Percentiles rank a stretch among this genome's conserved stretches.
Conservation (phyloP, 169 alveolate genomes). For the Babesia gibsoni region DNA sequence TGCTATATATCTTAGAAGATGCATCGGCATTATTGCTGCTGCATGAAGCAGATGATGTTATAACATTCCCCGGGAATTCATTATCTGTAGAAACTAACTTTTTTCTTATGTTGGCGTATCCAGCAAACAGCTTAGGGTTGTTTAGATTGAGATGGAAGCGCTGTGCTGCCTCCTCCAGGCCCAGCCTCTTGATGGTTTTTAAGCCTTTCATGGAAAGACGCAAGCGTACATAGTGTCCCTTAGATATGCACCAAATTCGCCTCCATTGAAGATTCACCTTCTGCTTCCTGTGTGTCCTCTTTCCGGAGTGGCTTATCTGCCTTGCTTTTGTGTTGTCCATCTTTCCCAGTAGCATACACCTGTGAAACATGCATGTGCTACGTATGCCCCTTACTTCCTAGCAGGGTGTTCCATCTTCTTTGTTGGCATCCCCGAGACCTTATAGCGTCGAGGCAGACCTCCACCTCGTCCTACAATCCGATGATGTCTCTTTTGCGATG, state of each 20-base stretch:
- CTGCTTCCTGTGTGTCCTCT: constrained; percentile 70
- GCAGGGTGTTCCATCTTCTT: constrained; percentile 72
- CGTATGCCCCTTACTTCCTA: constrained; percentile 61
- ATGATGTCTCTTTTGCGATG: constrained; percentile 71
- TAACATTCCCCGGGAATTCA: no score
- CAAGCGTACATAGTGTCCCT: constrained; percentile 70
- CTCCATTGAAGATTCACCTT: constrained; percentile 76
- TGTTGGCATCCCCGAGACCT: constrained; percentile 72
- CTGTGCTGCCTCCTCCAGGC: constrained; percentile 78
- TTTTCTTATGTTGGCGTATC: constrained; percentile 59
- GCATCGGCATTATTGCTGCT: no score
- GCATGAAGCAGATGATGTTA: no score
- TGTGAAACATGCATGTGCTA: neutral
- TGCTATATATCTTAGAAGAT: no score
- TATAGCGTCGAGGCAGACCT: constrained; percentile 68
- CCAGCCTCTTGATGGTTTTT: constrained; percentile 79
- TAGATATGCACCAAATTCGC: constrained; percentile 77
- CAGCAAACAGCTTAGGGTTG: constrained; percentile 78
- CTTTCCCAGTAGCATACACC: constrained; percentile 83
- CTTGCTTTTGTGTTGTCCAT: constrained; percentile 83
- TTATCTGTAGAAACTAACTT: constrained; percentile 13
- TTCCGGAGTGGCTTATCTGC: constrained; percentile 75
- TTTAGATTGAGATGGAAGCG: constrained; percentile 74
- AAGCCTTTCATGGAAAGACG: constrained; percentile 79
- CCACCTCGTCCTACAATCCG: constrained; percentile 77